phyloP scores from a whole-genome alignment of 768 basidiomycete genomes.

The Mycena olivaceomarginata region DNA sequence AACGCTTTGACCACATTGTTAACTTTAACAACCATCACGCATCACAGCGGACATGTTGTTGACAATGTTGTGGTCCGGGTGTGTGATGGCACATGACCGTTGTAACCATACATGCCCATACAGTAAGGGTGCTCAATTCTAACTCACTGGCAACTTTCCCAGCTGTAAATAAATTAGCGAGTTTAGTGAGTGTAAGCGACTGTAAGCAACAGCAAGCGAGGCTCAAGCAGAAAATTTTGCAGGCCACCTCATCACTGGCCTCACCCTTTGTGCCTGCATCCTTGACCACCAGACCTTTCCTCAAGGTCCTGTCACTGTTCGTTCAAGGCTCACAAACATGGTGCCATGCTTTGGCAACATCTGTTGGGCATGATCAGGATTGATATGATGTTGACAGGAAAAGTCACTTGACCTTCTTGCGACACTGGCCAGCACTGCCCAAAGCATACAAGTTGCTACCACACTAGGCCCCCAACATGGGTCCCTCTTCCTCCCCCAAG shows the following conservation, averaged over 20 bases:
- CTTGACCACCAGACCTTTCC: constrained; percentile 13
- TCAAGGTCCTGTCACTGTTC: constrained; percentile 2
- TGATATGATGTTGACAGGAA: neutral
- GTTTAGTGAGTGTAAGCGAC: too few species aligned
- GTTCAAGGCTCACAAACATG: constrained; percentile 13
- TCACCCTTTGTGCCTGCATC: constrained; percentile 9
- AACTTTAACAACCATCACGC: too few species aligned
- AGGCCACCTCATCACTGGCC: neutral
- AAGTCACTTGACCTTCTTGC: constrained; percentile 9
- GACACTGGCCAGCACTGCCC: constrained; percentile 16
- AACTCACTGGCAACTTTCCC: too few species aligned
- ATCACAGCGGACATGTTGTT: too few species aligned
- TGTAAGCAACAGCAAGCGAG: neutral
- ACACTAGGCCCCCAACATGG: neutral
- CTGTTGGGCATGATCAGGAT: constrained; percentile 4
- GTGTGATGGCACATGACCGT: too few species aligned
- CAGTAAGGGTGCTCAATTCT: too few species aligned
- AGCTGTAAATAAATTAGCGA: neutral
- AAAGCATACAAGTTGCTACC: constrained; percentile 2
- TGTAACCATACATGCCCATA: too few species aligned
- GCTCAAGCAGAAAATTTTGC: constrained; percentile 9
- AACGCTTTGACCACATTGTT: too few species aligned
- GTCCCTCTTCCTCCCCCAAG: neutral
- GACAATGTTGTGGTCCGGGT: too few species aligned
- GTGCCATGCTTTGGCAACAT: constrained; percentile 10